Percentiles rank a stretch among this genome's conserved stretches.
phyloP scores from a whole-genome alignment of 2,329 filamentous ascomycete genomes.

The Pyrenophora tritici-repentis region DNA sequence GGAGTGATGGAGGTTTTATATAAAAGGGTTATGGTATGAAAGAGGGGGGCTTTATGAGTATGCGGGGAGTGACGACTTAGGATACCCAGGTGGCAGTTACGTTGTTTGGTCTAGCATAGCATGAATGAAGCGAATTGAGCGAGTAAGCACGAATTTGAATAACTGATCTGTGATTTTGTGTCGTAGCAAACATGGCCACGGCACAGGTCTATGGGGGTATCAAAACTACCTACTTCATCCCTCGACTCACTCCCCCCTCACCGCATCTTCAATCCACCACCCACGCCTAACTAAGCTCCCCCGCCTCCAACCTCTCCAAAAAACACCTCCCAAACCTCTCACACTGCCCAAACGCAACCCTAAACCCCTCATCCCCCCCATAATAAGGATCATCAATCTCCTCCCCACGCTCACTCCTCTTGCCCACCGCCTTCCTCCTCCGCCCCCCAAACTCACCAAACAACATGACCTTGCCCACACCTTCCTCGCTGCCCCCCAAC shows the following conservation, averaged over 20 bases:
- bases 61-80: not conserved
- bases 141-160: too few species aligned
- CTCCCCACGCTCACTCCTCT: conserved; percentile 18
- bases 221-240: conserved; percentile 12
- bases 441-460: conserved; percentile 81
- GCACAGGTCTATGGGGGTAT: conserved; percentile 22
- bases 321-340: conserved; percentile 77
- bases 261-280: too few species aligned
- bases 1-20: conserved; percentile 2
- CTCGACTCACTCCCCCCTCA: conserved; percentile 3
- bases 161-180: not conserved
- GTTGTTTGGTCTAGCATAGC: too few species aligned
- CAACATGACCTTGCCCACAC: conserved; percentile 67
- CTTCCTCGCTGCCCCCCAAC: conserved; percentile 38
- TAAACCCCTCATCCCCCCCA: conserved; percentile 46
- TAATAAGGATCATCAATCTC: conserved; percentile 81
- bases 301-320: conserved; percentile 61
- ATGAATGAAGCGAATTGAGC: too few species aligned
- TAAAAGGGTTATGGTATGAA: too few species aligned
- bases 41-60: too few species aligned
- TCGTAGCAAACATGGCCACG: not conserved
- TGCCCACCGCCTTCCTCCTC: conserved; percentile 29
- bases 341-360: conserved; percentile 78
- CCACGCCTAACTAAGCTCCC: conserved; percentile 39
- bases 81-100: conserved; percentile 1